A percentile compares a stretch with the other conserved stretches of the same genome.
phyloP scores from a whole-genome alignment of 2,329 filamentous ascomycete genomes.

The Alternaria alternata region DNA sequence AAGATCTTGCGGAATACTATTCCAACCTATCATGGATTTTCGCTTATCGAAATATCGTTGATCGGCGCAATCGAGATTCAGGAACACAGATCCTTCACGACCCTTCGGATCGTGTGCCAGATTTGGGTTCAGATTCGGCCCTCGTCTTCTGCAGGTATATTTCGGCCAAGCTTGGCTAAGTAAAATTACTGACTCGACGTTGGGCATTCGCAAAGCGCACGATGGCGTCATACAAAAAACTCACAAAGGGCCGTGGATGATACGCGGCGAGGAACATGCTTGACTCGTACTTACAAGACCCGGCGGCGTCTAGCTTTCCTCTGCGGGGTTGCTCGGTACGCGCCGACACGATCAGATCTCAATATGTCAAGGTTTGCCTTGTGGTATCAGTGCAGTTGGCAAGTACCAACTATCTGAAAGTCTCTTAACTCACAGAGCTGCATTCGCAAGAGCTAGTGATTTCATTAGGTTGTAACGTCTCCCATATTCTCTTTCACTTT shows the following conservation, averaged over 20 bases:
- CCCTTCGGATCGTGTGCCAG: constrained; percentile 7
- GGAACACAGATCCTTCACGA: constrained; percentile 3
- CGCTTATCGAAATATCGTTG: constrained; percentile 18
- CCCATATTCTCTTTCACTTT: background rate
- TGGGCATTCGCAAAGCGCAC: constrained; percentile 7
- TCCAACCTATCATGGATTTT: constrained; percentile 17
- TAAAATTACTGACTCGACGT: constrained; percentile 4
- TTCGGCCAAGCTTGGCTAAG: background rate
- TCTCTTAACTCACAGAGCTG: background rate
- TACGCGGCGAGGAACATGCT: background rate
- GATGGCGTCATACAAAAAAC: constrained; percentile 9
- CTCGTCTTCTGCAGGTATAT: background rate
- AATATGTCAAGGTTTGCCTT: background rate
- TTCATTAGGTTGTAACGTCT: background rate
- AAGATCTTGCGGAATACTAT: background rate
- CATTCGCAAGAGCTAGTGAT: background rate
- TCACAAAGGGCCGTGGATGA: background rate
- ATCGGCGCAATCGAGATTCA: constrained; percentile 1
- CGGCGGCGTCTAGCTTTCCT: background rate
- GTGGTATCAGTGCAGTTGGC: background rate
- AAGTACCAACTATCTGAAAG: background rate
- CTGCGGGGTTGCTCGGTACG: constrained; percentile 14
- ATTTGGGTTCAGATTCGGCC: constrained; percentile 1
- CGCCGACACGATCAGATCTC: constrained; percentile 11
- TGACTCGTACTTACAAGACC: background rate